Evolutionary conservation across 2,329 filamentous ascomycete species (phyloP).

Genomic region (Ophiocordyceps sinensis): DNA sequence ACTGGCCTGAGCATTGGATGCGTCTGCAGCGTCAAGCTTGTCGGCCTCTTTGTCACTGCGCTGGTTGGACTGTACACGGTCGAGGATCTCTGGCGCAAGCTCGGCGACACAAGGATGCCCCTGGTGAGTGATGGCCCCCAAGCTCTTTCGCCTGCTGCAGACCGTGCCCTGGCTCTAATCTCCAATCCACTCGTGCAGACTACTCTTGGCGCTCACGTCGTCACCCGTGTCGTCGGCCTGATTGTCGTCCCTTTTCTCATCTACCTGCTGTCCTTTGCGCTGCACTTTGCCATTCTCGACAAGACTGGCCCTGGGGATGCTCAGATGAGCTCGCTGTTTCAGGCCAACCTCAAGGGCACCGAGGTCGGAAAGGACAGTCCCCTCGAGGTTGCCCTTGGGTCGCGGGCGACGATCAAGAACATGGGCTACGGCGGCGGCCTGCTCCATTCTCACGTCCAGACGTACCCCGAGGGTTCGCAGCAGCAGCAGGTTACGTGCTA

Average conservation of each 20-base stretch:
- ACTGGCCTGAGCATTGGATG: conserved; percentile 93
- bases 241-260: conserved; percentile 82
- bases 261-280: conserved; percentile 89
- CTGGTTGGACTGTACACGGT: conserved; percentile 90
- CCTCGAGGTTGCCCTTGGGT: conserved; percentile 80
- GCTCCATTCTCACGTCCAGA: conserved; percentile 91
- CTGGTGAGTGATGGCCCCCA: conserved; percentile 36
- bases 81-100: conserved; percentile 97
- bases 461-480: conserved; percentile 79
- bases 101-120: conserved; percentile 86
- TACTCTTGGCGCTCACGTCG: conserved; percentile 64
- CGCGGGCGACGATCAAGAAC: conserved; percentile 87
- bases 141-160: too few relatives aligned
- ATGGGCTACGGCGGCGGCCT: conserved; percentile 98
- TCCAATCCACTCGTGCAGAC: conserved; percentile 12
- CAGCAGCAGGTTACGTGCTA: conserved; percentile 99
- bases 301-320: conserved; percentile 92
- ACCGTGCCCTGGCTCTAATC: conserved; percentile 1
- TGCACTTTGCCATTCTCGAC: conserved; percentile 88
- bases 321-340: conserved; percentile 99
- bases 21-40: conserved; percentile 97
- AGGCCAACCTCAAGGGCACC: conserved; percentile 87
- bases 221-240: conserved; percentile 67
- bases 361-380: conserved; percentile 91
- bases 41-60: conserved; percentile 89